phyloP scores from a whole-genome alignment of 768 basidiomycete species.

The Boletus sp. region DNA sequence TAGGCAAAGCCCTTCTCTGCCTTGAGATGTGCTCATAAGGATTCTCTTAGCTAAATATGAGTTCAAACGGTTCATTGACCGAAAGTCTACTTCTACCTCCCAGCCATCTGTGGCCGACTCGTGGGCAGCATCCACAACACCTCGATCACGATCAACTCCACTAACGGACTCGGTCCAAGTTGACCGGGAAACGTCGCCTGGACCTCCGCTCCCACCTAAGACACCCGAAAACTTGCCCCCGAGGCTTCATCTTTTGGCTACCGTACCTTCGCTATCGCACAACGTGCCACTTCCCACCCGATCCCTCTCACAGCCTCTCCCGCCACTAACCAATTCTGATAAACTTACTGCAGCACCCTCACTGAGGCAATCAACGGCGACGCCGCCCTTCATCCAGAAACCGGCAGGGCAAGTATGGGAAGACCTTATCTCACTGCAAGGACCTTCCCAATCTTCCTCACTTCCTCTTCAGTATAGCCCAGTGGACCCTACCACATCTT shows the following conservation, averaged over 20 bases:
- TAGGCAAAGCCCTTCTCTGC: conserved; percentile 32
- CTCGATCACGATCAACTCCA: conserved; percentile 15
- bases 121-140: conserved; percentile 33
- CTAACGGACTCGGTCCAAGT: conserved; percentile 5
- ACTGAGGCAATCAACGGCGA: not conserved
- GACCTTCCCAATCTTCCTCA: conserved; percentile 34
- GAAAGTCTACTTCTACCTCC: conserved; percentile 33
- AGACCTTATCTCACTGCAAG: conserved; percentile 51
- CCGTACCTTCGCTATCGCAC: conserved; percentile 9
- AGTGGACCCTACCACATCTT: not conserved
- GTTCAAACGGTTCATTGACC: conserved; percentile 63
- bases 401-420: conserved; percentile 49
- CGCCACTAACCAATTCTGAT: conserved; percentile 10
- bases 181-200: conserved; percentile 20
- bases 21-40: not conserved
- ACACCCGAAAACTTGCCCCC: conserved; percentile 25
- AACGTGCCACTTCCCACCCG: conserved; percentile 21
- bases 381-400: conserved; percentile 16
- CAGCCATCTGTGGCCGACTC: conserved; percentile 41
- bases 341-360: conserved; percentile 9
- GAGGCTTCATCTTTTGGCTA: conserved; percentile 14
- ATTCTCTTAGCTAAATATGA: conserved; percentile 71
- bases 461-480: conserved; percentile 45
- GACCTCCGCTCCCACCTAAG: conserved; percentile 27
- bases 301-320: conserved; percentile 38